These are phyloP conservation scores for Xylaria digitata DNA, from an alignment of 2,329 filamentous ascomycete species.

Conservation along the genomic window DNA sequence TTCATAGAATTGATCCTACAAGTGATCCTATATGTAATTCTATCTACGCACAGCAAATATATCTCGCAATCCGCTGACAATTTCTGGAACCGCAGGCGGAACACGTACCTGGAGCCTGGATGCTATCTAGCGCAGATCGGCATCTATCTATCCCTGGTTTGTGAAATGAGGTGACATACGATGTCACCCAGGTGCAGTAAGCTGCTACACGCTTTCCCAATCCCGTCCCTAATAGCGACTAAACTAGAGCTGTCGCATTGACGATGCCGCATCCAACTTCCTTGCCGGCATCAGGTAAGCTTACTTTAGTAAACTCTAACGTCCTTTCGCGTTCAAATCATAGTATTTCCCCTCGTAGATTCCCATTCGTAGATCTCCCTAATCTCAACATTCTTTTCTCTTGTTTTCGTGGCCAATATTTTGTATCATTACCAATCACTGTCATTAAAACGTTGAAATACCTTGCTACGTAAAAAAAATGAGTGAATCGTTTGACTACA, in stretches of 20 bases:
- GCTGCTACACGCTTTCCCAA: slow-evolving; percentile 19
- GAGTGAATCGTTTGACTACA: slow-evolving; percentile 56
- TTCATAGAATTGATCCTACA: background rate
- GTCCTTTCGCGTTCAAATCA: slow-evolving; percentile 10
- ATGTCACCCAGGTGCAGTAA: slow-evolving; percentile 30
- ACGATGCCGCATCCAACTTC: slow-evolving; percentile 24
- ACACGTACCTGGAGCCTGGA: background rate
- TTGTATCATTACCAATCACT: background rate
- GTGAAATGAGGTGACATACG: slow-evolving; percentile 18
- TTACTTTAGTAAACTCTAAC: slow-evolving; percentile 25
- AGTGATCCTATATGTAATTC: no score
- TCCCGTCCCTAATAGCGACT: slow-evolving; percentile 21
- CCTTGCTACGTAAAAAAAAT: slow-evolving; percentile 17
- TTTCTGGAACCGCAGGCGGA: background rate
- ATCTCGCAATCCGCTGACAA: background rate
- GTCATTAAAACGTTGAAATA: background rate
- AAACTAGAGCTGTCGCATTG: slow-evolving; percentile 26
- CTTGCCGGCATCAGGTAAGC: slow-evolving; percentile 31
- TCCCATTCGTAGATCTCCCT: background rate
- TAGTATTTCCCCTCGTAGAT: background rate
- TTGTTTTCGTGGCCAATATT: background rate
- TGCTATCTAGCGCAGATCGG: slow-evolving; percentile 18
- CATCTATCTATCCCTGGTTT: slow-evolving; percentile 14
- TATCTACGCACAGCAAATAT: background rate
- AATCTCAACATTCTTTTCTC: background rate